These are phyloP conservation scores for Dioszegia hungarica DNA, from an alignment of 768 basidiomycete species.

Conservation along the genomic window DNA sequence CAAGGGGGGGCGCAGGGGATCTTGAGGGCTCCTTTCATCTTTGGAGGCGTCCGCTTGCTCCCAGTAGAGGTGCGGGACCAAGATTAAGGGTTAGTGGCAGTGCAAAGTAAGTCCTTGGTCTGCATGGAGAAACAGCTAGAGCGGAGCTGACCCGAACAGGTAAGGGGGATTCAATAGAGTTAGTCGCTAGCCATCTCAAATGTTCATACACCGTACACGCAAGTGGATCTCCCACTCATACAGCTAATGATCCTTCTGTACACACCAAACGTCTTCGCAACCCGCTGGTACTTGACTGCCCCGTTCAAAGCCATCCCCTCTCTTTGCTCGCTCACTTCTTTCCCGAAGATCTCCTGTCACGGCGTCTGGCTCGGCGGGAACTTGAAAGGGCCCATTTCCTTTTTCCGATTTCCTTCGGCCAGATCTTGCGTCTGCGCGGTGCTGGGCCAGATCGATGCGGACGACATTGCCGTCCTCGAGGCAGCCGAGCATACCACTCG, in stretches of 20 bases:
- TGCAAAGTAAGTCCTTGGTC: too few species aligned
- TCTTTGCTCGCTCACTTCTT: slow-evolving; percentile 37
- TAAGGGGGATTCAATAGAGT: too few species aligned
- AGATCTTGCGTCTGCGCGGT: slow-evolving; percentile 35
- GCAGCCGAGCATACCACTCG: slow-evolving; percentile 40
- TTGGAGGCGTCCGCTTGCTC: too few species aligned
- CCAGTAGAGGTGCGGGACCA: too few species aligned
- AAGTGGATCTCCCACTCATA: too few species aligned
- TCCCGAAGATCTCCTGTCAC: slow-evolving; percentile 47
- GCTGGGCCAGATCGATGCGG: slow-evolving; percentile 36
- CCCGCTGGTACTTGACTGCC: slow-evolving; percentile 44
- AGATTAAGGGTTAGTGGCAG: too few species aligned
- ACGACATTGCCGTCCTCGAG: slow-evolving; percentile 39
- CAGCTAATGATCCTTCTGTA: slow-evolving; percentile 39
- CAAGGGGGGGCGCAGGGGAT: neutral
- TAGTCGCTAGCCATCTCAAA: too few species aligned
- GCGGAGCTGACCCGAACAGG: too few species aligned
- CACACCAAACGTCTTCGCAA: slow-evolving; percentile 39
- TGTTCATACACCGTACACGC: too few species aligned
- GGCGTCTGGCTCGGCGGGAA: slow-evolving; percentile 42
- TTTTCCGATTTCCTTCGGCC: slow-evolving; percentile 34
- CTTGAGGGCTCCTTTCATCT: neutral
- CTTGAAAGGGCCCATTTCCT: slow-evolving; percentile 31
- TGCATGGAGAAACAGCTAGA: too few species aligned
- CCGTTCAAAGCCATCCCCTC: slow-evolving; percentile 47